phyloP scores from a whole-genome alignment of 176 grass and related monocot species.

The Oryza rufipogon region DNA sequence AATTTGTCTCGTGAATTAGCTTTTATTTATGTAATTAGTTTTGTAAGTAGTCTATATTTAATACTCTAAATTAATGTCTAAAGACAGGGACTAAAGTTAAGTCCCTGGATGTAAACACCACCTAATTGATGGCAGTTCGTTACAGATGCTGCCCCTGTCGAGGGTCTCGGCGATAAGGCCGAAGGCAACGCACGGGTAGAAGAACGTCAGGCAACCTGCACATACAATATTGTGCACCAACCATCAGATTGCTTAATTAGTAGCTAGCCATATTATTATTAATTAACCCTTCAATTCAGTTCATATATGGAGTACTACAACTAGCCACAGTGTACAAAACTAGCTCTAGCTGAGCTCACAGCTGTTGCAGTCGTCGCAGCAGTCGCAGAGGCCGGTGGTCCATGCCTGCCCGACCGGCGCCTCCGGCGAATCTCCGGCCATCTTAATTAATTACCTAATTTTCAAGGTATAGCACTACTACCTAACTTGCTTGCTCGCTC shows the following conservation, averaged over 20 bases:
- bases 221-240: neutral
- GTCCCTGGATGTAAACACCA: too few species aligned
- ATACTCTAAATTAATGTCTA: too few species aligned
- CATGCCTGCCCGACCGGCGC: neutral
- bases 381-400: conserved; percentile 21
- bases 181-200: conserved; percentile 16
- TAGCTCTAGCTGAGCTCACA: conserved; percentile 7
- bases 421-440: too few species aligned
- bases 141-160: conserved; percentile 21
- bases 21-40: too few species aligned
- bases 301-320: too few species aligned
- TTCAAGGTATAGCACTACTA: too few species aligned
- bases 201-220: conserved; percentile 18
- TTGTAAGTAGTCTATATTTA: too few species aligned
- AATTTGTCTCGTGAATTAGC: too few species aligned
- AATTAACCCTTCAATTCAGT: neutral
- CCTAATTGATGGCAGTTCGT: neutral
- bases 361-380: conserved; percentile 28
- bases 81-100: too few species aligned
- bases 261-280: neutral
- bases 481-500: too few species aligned
- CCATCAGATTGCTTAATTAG: neutral
- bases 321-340: too few species aligned
- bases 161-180: conserved; percentile 28
- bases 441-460: too few species aligned